These are phyloP conservation scores for Lasiodiplodia sp. DNA, from an alignment of 2,329 filamentous ascomycete genomes.

Conservation along the genomic window DNA sequence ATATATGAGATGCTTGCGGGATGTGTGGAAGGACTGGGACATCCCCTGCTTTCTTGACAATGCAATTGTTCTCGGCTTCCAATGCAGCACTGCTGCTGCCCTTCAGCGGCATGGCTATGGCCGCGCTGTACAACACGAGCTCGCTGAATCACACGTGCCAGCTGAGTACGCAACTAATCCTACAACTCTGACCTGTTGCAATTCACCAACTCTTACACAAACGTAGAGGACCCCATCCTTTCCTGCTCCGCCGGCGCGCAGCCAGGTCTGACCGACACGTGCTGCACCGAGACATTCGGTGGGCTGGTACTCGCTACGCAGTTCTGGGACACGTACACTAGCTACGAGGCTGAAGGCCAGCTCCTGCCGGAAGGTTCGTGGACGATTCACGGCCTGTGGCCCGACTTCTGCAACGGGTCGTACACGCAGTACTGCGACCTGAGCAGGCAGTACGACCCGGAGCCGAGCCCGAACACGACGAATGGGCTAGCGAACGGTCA, in stretches of 20 bases:
- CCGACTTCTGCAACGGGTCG: conserved; percentile 61
- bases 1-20: neutral
- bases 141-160: conserved; percentile 65
- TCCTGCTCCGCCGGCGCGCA: conserved; percentile 43
- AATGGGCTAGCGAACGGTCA: conserved; percentile 61
- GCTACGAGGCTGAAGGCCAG: conserved; percentile 64
- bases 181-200: conserved; percentile 22
- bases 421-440: conserved; percentile 75
- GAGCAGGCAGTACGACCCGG: conserved; percentile 69
- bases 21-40: neutral
- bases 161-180: conserved; percentile 46
- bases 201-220: neutral
- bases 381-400: conserved; percentile 68
- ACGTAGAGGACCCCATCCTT: conserved; percentile 33
- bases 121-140: conserved; percentile 57
- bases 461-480: conserved; percentile 69
- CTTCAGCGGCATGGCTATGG: conserved; percentile 38
- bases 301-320: conserved; percentile 69
- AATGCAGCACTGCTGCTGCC: conserved; percentile 11
- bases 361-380: conserved; percentile 64
- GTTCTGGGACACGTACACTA: conserved; percentile 71
- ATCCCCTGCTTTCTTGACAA: neutral
- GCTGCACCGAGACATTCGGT: conserved; percentile 71
- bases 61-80: neutral
- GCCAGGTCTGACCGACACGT: conserved; percentile 60